phyloP scores from a whole-genome alignment of 768 basidiomycete genomes.

The Leccinum pellstonianum region DNA sequence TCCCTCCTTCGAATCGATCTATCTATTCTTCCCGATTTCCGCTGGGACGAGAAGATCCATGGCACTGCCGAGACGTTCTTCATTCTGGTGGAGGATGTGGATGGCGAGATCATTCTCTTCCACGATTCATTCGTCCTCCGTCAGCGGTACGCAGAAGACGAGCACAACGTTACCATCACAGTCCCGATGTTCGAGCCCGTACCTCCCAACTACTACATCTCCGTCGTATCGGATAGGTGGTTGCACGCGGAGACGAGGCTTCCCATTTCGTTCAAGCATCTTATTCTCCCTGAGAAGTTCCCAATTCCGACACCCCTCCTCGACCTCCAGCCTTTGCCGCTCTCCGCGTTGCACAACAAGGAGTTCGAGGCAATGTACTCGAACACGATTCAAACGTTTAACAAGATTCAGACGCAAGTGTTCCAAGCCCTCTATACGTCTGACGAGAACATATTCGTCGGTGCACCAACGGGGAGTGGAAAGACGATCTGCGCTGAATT shows the following conservation, averaged over 20 bases:
- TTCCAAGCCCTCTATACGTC: constrained; percentile 97
- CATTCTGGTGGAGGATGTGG: constrained; percentile 95
- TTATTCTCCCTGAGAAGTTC: constrained; percentile 97
- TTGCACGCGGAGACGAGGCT: constrained; percentile 91
- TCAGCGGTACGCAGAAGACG: constrained; percentile 88
- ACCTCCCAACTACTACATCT: constrained; percentile 98
- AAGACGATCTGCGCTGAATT: constrained; percentile 99
- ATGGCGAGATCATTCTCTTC: constrained; percentile 95
- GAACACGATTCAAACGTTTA: constrained; percentile 79
- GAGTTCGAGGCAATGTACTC: constrained; percentile 89
- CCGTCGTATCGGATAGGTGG: constrained; percentile 93
- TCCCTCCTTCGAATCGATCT: constrained; percentile 90
- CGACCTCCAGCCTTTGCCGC: constrained; percentile 86
- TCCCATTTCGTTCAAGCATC: constrained; percentile 96
- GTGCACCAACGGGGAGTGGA: constrained; percentile 94
- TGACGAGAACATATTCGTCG: constrained; percentile 95
- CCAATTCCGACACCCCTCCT: constrained; percentile 90
- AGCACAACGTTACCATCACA: constrained; percentile 92
- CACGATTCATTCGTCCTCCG: constrained; percentile 91
- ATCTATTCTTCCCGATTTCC: constrained; percentile 95
- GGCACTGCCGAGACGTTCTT: constrained; percentile 87
- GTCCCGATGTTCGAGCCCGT: constrained; percentile 97
- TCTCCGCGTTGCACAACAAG: constrained; percentile 90
- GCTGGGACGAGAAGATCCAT: constrained; percentile 95
- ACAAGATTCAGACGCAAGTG: constrained; percentile 99